Base-by-base conservation (phyloP, 1,284 basidiomycete genomes). In the Trametes versicolor region DNA sequence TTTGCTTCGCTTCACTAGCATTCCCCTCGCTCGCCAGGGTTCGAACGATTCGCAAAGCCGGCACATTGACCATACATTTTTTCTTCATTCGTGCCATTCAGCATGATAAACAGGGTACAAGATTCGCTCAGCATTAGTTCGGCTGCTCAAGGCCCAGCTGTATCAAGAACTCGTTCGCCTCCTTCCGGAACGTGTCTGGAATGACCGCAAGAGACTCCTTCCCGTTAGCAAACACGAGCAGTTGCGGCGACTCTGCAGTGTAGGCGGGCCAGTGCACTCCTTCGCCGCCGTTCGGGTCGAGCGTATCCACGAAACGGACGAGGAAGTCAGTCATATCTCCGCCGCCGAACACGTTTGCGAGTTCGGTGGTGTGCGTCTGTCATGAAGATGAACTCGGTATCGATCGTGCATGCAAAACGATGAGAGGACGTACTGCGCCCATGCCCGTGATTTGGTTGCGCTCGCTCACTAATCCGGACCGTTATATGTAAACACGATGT, bases 191-290 rank as follows among this genome's bases (percentile, higher is more conserved):
- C 1, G 78, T 81, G 65, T 87, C 82, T 12, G 76, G 69, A 0
- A 77, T 76, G 52, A 84, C 73, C 1, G 63, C 60, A 39, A 80
- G 73, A 3, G 76, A 71, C 27, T 78, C 65, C 8, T 77, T 39
- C 0, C 79, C 81, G 65, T 87, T 85, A 29, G 77, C 68, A 72
- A 87, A 82, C 4, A 80, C 80, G 54, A 87, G 67, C 47, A 86
- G 72, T 47, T 80, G 77, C 8, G 81, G 81, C 15, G 76, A 73
- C 0, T 63, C 56, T 0, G 74, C 65, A 2, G 78, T 76, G 62
- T 86, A 88, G 39, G 79, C 74, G 0, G 87, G 87, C 87, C 87
- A 88, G 7, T 73, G 69, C 23, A 73, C 52, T 4, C 32, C 39
- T 15, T 37, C 23, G 15, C 21, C 36, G 12, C 52, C 77, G 56